These are phyloP conservation scores for Pseudocercospora eumusae DNA, from an alignment of 2,329 filamentous ascomycete species.

Conservation along the genomic window DNA sequence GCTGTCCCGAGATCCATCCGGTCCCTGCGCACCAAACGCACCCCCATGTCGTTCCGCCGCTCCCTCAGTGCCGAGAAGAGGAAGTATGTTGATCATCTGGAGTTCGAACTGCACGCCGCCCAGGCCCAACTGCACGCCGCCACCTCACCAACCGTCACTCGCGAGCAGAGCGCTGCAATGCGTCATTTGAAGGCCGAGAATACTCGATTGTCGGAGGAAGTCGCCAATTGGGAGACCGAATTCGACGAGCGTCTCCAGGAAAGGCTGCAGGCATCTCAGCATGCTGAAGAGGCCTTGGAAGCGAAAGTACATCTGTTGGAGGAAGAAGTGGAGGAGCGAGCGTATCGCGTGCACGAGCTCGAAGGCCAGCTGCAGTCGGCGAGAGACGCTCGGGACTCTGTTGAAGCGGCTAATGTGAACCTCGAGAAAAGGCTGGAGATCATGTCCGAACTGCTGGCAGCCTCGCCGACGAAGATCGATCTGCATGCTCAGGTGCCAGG, in stretches of 20 bases:
- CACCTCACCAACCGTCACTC: constrained; percentile 44
- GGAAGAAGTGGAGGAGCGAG: constrained; percentile 34
- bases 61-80: constrained; percentile 46
- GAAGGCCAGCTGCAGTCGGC: constrained; percentile 38
- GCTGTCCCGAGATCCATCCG: constrained; percentile 21
- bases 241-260: constrained; percentile 43
- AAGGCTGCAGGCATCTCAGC: constrained; percentile 35
- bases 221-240: constrained; percentile 42
- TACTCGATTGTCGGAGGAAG: constrained; percentile 38
- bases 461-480: constrained; percentile 42
- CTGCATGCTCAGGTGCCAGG: constrained; percentile 36
- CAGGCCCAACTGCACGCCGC: constrained; percentile 44
- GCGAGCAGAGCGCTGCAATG: constrained; percentile 43
- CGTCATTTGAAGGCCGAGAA: constrained; percentile 41
- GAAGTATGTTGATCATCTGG: constrained; percentile 54
- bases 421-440: constrained; percentile 44
- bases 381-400: constrained; percentile 37
- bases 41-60: constrained; percentile 29
- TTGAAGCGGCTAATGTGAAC: constrained; percentile 41
- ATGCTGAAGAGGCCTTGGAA: constrained; percentile 36
- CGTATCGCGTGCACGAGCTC: constrained; percentile 39
- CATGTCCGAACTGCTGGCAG: constrained; percentile 42
- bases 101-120: constrained; percentile 47
- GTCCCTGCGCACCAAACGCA: constrained; percentile 9
- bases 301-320: constrained; percentile 36